Percentiles rank a stretch among this genome's conserved stretches.
phyloP scores from a whole-genome alignment of 345 rosid species.

The Linum trigynum region DNA sequence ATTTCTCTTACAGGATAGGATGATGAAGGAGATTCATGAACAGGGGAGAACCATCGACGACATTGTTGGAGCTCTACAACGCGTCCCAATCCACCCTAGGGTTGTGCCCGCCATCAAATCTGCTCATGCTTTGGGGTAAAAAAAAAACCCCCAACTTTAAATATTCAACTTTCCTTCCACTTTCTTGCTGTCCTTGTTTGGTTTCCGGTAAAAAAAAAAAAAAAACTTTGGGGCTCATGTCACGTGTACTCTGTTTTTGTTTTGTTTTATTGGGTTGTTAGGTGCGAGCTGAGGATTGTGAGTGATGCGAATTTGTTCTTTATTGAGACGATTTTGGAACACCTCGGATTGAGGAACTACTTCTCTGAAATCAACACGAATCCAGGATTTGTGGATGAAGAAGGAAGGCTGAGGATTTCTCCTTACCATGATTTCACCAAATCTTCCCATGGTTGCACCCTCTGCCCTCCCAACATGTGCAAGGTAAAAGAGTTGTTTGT shows the following conservation, averaged over 20 bases:
- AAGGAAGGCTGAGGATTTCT: conserved; percentile 46
- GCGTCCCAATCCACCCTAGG: conserved; percentile 54
- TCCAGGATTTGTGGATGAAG: conserved; percentile 49
- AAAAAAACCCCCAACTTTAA: background rate
- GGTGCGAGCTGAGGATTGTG: conserved; percentile 75
- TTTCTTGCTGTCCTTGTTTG: background rate
- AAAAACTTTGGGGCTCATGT: too few relatives aligned
- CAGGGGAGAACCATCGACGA: conserved; percentile 53
- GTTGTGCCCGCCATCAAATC: conserved; percentile 60
- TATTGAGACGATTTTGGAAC: conserved; percentile 60
- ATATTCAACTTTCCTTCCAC: background rate
- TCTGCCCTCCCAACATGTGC: conserved; percentile 94
- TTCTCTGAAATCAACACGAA: conserved; percentile 80
- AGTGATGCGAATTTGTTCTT: conserved; percentile 76
- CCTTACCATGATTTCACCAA: conserved; percentile 56
- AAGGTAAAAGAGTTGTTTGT: conserved; percentile 34
- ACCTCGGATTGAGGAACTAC: conserved; percentile 48
- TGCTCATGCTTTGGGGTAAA: conserved; percentile 67
- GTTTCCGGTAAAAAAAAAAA: background rate
- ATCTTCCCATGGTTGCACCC: conserved; percentile 55
- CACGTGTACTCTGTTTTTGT: background rate
- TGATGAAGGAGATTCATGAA: conserved; percentile 67
- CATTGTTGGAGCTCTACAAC: conserved; percentile 44
- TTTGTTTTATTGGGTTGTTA: conserved; percentile 11
- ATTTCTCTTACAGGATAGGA: conserved; percentile 40